Evolutionary conservation across 805 yeast genomes (phyloP).

Genomic region (Candida pini): DNA sequence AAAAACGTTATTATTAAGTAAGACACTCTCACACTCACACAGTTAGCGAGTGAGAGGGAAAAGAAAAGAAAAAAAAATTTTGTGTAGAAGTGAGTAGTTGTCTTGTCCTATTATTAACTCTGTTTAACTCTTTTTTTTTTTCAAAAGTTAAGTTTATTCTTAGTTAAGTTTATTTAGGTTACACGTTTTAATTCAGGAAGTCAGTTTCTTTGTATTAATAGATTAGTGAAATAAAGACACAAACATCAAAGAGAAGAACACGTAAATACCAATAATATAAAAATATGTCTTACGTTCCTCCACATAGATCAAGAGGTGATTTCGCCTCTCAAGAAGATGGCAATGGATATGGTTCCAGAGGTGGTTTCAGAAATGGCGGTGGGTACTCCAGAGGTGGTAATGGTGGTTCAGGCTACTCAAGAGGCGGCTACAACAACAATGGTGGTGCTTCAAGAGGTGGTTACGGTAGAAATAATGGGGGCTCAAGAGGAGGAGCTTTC

Average conservation of each 20-base stretch:
- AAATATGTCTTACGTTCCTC: slow-evolving; percentile 41
- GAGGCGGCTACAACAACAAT: slow-evolving; percentile 25
- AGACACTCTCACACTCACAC: too few relatives aligned
- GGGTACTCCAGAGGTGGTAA: slow-evolving; percentile 19
- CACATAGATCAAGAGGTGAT: slow-evolving; percentile 36
- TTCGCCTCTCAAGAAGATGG: slow-evolving; percentile 10
- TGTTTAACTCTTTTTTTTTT: too few relatives aligned
- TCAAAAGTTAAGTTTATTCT: too few relatives aligned
- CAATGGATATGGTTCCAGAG: slow-evolving; percentile 22
- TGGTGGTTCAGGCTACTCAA: slow-evolving; percentile 19
- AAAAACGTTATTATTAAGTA: too few relatives aligned
- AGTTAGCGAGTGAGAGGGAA: too few relatives aligned
- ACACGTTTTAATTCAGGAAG: too few relatives aligned
- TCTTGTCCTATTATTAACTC: too few relatives aligned
- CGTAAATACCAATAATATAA: not conserved
- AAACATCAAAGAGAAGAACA: not conserved
- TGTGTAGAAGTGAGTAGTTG: too few relatives aligned
- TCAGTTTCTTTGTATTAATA: too few relatives aligned
- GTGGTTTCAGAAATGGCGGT: slow-evolving; percentile 27
- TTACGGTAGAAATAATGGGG: slow-evolving; percentile 29
- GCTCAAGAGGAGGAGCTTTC: slow-evolving; percentile 25
- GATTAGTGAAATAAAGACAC: too few relatives aligned
- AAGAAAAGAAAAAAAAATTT: too few relatives aligned
- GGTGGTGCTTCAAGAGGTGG: slow-evolving; percentile 27
- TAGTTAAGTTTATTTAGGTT: too few relatives aligned